Conservation (phyloP, 75 land plant species). For the Picea glauca region DNA sequence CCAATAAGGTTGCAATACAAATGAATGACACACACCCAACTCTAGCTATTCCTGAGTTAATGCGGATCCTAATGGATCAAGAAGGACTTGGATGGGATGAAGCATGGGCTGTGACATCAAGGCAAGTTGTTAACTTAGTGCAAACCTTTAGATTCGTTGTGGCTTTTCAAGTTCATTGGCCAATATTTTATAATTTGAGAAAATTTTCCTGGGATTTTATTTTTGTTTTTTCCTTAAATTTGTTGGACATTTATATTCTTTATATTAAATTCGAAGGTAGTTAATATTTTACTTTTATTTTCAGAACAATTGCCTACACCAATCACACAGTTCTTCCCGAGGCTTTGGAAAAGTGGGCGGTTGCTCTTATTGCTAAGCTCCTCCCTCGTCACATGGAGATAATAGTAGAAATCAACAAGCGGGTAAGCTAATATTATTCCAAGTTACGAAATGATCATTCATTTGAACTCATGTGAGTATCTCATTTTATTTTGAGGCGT, state of each 20-base stretch:
- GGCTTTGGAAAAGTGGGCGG: conserved; percentile 98
- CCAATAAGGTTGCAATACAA: conserved; percentile 91
- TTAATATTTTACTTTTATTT: background rate
- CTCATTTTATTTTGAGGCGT: conserved; percentile 1
- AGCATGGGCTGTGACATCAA: conserved; percentile 88
- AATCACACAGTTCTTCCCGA: conserved; percentile 99
- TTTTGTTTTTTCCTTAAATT: background rate
- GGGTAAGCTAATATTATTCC: conserved; percentile 35
- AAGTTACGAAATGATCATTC: background rate
- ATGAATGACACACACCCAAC: conserved; percentile 99
- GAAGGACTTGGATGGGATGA: conserved; percentile 95
- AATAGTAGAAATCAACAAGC: conserved; percentile 86
- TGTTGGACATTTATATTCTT: background rate
- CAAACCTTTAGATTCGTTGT: background rate
- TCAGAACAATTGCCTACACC: conserved; percentile 93
- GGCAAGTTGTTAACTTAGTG: conserved; percentile 22
- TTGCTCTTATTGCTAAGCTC: conserved; percentile 75
- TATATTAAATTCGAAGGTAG: background rate
- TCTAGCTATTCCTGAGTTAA: conserved; percentile 89
- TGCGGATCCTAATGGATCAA: conserved; percentile 87
- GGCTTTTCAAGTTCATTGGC: background rate
- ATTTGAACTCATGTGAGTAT: background rate
- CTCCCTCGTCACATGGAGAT: conserved; percentile 97
- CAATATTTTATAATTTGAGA: background rate
- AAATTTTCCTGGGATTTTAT: background rate